These are phyloP conservation scores for Neofusicoccum umdonicola DNA, from an alignment of 2,329 filamentous ascomycete species.

Conservation along the genomic window DNA sequence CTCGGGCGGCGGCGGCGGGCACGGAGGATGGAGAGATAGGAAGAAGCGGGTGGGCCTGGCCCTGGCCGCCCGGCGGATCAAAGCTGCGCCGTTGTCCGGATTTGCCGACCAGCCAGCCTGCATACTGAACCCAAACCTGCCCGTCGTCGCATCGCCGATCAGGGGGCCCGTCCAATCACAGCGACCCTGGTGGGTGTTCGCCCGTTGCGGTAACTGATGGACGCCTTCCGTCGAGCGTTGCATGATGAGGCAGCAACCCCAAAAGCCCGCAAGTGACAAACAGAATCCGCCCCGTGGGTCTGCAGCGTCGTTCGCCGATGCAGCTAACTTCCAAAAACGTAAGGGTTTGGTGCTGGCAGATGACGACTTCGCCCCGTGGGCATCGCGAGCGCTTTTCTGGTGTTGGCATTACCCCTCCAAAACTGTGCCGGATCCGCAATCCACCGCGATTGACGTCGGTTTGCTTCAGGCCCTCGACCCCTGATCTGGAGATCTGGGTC, in stretches of 20 bases:
- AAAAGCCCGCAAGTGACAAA: background rate
- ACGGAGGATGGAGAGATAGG: background rate
- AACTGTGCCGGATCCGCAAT: background rate
- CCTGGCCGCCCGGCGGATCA: background rate
- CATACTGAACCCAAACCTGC: too few species aligned
- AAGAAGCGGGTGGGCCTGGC: background rate
- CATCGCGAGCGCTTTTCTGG: slow-evolving; percentile 12
- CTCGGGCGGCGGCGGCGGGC: background rate
- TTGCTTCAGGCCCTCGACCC: background rate
- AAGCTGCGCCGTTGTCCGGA: background rate
- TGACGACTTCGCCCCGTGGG: background rate
- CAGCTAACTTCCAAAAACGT: background rate
- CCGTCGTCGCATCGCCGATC: background rate
- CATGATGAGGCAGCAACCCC: background rate
- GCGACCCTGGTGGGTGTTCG: background rate
- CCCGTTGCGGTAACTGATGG: background rate
- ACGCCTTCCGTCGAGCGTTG: background rate
- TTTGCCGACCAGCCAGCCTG: background rate
- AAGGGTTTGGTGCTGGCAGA: background rate
- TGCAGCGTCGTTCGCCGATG: background rate
- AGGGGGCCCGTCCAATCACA: background rate
- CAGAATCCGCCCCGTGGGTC: background rate
- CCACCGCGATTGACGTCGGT: background rate
- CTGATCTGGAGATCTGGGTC: background rate
- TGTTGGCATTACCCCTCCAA: slow-evolving; percentile 12